Base-by-base conservation (phyloP, 2,329 filamentous ascomycete genomes). In the Ustulina deusta region DNA sequence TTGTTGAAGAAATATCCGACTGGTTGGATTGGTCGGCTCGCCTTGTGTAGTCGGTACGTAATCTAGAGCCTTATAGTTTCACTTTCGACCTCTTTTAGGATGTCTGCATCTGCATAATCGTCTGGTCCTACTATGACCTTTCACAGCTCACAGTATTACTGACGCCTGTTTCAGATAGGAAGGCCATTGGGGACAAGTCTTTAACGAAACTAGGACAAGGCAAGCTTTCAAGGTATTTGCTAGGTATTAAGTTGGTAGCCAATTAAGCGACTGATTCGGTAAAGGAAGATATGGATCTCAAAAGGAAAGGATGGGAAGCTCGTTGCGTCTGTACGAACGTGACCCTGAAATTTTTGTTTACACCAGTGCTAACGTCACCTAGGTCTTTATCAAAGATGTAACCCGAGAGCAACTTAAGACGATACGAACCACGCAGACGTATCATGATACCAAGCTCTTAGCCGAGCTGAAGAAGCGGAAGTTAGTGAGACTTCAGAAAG, bases 201-300 rank as follows among this genome's bases (percentile, higher is more conserved):
- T 90, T 88, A 51, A 86, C 90, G 57, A 95, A 93, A 82, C 85
- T 97, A 68, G 96, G 96, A n/a, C 92, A 96, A 79, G 94, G 94
- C 75, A 97, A 83, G 95, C 95, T 38, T 97, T 98, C 84, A 97
- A 88, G 61, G 54, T 55, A 66, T 49, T 32, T 38, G 2, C 1
- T 11, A 15, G 2, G 2, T 29, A 1, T 40, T 25, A 7, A 20
- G 22, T 2, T 3, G 20, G 25, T n/a, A 17, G 17, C n/a, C 20
- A 32, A 9, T 32, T 20, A 9, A 22, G 34, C 22, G 38, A 42
- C 17, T 32, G 57, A 44, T 38, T 25, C 3, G 9, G 2, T 11
- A 59, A 59, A 29, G 44, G 78, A 49, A 66, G 87, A 91, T 90
- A 78, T 92, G 89, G 90, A 91, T 91, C 70, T 78, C 81, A 13